These are phyloP conservation scores for Suhomyces sp. DNA, from an alignment of 805 yeast genomes.

Conservation along the genomic window DNA sequence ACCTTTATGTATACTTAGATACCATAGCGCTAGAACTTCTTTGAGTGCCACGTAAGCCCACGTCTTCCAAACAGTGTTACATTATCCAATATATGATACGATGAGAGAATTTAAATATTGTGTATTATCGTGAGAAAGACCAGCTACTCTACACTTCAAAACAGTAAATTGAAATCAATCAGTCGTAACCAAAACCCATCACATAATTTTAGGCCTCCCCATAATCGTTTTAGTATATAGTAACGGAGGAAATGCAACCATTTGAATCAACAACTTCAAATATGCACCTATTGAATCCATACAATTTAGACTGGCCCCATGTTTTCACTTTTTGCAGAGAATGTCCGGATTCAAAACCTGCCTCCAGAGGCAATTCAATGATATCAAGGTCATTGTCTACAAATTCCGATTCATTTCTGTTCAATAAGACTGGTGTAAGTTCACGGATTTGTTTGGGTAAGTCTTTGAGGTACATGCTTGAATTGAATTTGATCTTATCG, in stretches of 20 bases:
- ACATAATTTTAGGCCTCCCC: too few species aligned
- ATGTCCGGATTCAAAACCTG: constrained; percentile 14
- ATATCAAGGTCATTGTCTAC: constrained; percentile 37
- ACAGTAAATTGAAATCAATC: too few species aligned
- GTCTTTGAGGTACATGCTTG: constrained; percentile 32
- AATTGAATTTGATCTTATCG: constrained; percentile 15
- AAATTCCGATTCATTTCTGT: constrained; percentile 40
- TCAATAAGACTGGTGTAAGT: constrained; percentile 36
- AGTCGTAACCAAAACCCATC: too few species aligned
- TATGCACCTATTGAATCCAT: constrained; percentile 40
- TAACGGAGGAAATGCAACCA: constrained; percentile 36
- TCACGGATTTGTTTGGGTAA: constrained; percentile 20
- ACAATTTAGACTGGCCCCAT: constrained; percentile 45
- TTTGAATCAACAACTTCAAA: constrained; percentile 44
- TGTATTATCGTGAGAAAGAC: too few species aligned
- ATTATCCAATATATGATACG: too few species aligned
- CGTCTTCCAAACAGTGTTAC: too few species aligned
- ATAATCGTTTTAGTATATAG: constrained; percentile 28
- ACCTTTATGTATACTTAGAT: too few species aligned
- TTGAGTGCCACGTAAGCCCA: too few species aligned
- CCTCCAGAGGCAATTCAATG: constrained; percentile 16
- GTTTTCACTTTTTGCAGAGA: constrained; percentile 24
- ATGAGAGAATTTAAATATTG: too few species aligned
- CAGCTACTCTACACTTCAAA: too few species aligned
- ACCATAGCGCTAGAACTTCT: too few species aligned